Base-by-base conservation (phyloP, 2,329 filamentous ascomycete species). In the Rhynchosporium secalis region DNA sequence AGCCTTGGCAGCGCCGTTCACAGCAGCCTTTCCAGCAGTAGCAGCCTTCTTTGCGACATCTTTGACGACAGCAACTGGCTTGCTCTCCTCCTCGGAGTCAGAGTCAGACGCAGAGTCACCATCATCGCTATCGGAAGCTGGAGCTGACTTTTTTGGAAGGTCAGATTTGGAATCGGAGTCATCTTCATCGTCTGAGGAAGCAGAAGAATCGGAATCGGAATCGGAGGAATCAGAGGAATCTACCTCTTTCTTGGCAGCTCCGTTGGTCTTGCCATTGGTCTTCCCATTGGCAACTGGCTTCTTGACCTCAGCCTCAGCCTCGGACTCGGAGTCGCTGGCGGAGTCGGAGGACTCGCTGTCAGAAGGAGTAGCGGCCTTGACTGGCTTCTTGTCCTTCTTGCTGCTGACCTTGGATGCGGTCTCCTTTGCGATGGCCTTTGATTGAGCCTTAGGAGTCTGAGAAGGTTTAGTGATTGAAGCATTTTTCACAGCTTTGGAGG, bases 401-500 rank as follows among this genome's bases (percentile, higher is more conserved):
- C 68, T 61, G 38, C 66, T 69, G 36, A 70, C 63, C 61, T 72
- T 78, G 69, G 72, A 72, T 46, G 74, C 76, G 43, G 74, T 74
- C 55, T 75, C 78, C 82, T 90, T 89, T 70, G 86, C 86, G 62
- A 84, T 74, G 67, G 86, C 81, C 81, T 89, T 89, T 71, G 85
- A 82, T 80, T 89, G 89, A 65, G 81, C 78, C 78, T 86, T 88
- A 73, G 86, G 77, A 68, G 82, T 83, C 75, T 88, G 81, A 65
- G 84, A 80, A 58, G 86, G 75, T 81, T 92, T 92, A 78, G 83
- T 84, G 72, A 90, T 81, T 68, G 84, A 83, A 69, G 81, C 86
- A 70, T 81, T 82, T 81, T 90, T 91, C 77, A 87, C 85, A 70
- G 78, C 74, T 72, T 78, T 76, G 70, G 80, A 73, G 65, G 78